Evolutionary conservation across 495 filamentous ascomycete species (phyloP).

Genomic region (Penicillium pancosmium): DNA sequence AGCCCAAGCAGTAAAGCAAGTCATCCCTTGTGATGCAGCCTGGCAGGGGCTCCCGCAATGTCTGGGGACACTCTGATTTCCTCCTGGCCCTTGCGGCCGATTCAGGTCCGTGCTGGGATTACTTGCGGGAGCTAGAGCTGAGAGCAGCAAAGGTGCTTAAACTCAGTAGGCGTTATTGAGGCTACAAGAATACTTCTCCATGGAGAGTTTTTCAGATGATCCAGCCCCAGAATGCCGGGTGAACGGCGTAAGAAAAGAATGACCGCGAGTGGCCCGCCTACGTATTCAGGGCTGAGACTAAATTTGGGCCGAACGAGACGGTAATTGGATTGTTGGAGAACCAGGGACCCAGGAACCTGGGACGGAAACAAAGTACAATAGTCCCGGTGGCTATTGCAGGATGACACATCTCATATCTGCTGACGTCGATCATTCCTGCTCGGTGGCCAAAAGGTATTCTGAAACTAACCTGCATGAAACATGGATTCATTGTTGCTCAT

Average conservation of each 20-base stretch:
- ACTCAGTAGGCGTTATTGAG: background rate
- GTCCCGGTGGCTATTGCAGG: constrained; percentile 11
- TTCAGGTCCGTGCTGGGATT: constrained; percentile 18
- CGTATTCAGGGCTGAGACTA: constrained; percentile 5
- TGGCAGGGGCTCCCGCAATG: constrained; percentile 26
- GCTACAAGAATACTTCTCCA: background rate
- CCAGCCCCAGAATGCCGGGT: background rate
- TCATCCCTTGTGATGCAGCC: constrained; percentile 30
- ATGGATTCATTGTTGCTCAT: constrained; percentile 7
- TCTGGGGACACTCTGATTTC: constrained; percentile 8
- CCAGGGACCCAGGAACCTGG: background rate
- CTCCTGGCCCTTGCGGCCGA: constrained; percentile 25
- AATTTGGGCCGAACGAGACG: background rate
- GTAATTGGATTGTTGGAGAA: background rate
- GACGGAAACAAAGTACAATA: constrained; percentile 15
- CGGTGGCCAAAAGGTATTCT: constrained; percentile 7
- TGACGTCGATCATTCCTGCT: constrained; percentile 13
- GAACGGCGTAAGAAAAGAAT: background rate
- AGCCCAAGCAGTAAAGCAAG: constrained; percentile 13
- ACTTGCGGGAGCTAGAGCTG: background rate
- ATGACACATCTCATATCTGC: constrained; percentile 8
- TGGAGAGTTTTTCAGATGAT: background rate
- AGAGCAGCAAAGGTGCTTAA: background rate
- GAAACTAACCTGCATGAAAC: constrained; percentile 15
- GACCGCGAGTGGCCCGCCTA: constrained; percentile 1